A percentile compares a stretch with the other conserved stretches of the same genome.
Conservation (phyloP, 73 alveolate species). For the Stentor roeselii region DNA sequence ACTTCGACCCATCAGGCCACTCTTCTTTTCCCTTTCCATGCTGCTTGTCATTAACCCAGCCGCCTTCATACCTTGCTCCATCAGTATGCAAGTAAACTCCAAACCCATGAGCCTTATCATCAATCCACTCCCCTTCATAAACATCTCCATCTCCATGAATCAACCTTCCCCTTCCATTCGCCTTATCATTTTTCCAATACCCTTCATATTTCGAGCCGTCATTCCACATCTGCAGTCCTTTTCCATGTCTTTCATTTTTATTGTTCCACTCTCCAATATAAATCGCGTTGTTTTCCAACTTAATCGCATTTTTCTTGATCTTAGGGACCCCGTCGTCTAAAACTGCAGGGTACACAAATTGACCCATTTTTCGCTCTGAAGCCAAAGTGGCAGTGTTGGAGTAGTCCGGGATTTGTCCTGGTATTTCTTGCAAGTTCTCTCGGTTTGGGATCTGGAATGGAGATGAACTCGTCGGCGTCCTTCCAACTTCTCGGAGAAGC, state of each 20-base stretch:
- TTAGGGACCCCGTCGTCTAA: background rate
- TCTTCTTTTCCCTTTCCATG: conserved; percentile 60
- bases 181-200: conserved; percentile 59
- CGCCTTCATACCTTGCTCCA: conserved; percentile 55
- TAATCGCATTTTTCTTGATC: background rate
- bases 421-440: conserved; percentile 4
- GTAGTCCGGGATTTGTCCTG: conserved; percentile 24
- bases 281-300: background rate
- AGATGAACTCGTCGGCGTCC: background rate
- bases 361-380: background rate
- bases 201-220: conserved; percentile 56
- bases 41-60: conserved; percentile 59
- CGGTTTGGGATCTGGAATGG: background rate
- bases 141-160: conserved; percentile 57
- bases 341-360: background rate
- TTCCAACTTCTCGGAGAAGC: background rate
- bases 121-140: conserved; percentile 61
- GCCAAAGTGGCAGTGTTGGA: conserved; percentile 13
- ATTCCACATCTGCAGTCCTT: conserved; percentile 60
- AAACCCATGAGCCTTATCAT: conserved; percentile 58
- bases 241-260: conserved; percentile 49
- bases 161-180: conserved; percentile 57
- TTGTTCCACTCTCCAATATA: conserved; percentile 21
- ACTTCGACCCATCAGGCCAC: conserved; percentile 38
- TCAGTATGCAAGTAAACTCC: conserved; percentile 47